Evolutionary conservation across 306 rosid genomes (phyloP), one percentile per base, ranked within the genome.

Genomic region (Dryas alaskensis): DNA sequence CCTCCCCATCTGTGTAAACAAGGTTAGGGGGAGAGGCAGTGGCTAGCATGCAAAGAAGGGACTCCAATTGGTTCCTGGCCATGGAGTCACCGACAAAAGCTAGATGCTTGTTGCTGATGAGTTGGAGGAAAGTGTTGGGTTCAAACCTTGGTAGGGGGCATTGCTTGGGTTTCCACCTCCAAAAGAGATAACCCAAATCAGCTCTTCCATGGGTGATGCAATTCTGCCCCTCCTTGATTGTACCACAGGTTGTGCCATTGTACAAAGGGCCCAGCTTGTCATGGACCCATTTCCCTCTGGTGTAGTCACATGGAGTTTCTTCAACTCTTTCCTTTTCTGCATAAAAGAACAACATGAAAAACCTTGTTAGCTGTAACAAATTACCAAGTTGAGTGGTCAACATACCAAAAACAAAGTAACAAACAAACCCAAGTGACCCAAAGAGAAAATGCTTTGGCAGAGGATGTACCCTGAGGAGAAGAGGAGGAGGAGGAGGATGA

Each of bases 61-160:
- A 93, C 77, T 93, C 98, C 63, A 91, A 67, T 70, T 93, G 98
- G 86, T 93, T 93, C 80, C 98, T 93, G 13, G 98, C 98, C 92
- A 93, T 82, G 73, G 98, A 93, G 51, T 93, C 98, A 3, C 98
- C 98, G 2, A 93, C 89, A 86, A 93, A 89, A 39, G 97, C 97
- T 69, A 93, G 6, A 44, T 91, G 90, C 66, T 89, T 91, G 90
- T 86, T 85, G 0, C 45, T 73, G 59, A 91, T 31, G 39, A 89
- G 76, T 48, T 78, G 72, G 48, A 93, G 92, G 55, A 91, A 93
- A 71, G 82, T 76, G 42, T 55, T 42, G 31, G 98, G 96, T 53
- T 93, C 92, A 70, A 93, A 93, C 92, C 93, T 91, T 43, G 93
- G 88, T 27, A 93, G 81, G 7, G 6, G 14, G 59, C 98, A 93